A percentile compares a stretch with the other conserved stretches of the same genome.
Conservation (phyloP, 139 green algal genomes). For the Astrephomene gubernaculifera region DNA sequence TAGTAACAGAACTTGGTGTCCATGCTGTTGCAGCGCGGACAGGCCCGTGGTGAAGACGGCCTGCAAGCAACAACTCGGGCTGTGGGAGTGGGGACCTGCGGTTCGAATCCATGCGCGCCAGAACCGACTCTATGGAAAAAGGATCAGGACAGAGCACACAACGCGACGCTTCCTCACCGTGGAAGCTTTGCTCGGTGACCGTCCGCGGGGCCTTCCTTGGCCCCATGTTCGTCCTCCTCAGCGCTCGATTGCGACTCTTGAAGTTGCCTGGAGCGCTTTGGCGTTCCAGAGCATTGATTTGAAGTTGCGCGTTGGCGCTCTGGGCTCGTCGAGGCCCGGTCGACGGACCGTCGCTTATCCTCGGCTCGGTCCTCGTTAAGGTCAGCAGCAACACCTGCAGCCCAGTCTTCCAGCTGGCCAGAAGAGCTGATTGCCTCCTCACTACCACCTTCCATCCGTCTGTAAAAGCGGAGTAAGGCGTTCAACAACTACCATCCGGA, state of each 20-base stretch:
- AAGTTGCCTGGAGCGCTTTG: neutral
- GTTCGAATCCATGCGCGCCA: no score
- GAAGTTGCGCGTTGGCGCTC: neutral
- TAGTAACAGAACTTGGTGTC: conserved; percentile 99
- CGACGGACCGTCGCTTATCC: neutral
- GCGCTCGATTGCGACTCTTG: conserved; percentile 10
- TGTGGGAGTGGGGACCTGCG: no score
- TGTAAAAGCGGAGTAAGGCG: neutral
- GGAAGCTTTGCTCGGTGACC: conserved; percentile 17
- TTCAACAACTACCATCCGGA: conserved; percentile 1
- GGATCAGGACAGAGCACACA: no score
- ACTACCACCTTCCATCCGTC: neutral
- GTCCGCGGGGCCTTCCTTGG: neutral
- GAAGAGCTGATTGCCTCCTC: conserved; percentile 13
- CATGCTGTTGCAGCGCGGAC: conserved; percentile 82
- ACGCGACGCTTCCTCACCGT: no score
- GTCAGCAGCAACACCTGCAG: neutral
- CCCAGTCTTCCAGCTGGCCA: conserved; percentile 38
- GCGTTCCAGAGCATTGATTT: neutral
- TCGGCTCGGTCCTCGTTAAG: conserved; percentile 7
- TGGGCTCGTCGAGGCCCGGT: neutral
- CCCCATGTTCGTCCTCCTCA: conserved; percentile 16
- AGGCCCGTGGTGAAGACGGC: no score
- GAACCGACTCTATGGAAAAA: no score
- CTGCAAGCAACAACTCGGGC: no score